These are phyloP conservation scores for Aspergillus quadrilineatus DNA, from an alignment of 2,329 filamentous ascomycete species.

Conservation along the genomic window DNA sequence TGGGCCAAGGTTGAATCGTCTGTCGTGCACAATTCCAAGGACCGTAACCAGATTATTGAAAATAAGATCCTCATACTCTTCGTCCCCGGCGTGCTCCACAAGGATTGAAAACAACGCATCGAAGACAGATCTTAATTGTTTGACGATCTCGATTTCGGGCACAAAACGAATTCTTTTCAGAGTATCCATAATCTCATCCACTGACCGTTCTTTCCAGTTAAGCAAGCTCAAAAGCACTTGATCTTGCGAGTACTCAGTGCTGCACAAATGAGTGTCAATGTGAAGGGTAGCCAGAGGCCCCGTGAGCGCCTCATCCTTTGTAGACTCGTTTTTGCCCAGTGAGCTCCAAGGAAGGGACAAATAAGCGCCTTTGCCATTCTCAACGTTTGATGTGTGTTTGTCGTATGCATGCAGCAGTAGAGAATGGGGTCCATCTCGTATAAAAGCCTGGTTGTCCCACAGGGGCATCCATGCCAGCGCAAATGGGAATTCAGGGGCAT, in stretches of 20 bases:
- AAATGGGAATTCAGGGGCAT: conserved; percentile 83
- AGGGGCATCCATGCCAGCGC: conserved; percentile 89
- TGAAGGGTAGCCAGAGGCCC: conserved; percentile 77
- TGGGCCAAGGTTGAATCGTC: conserved; percentile 86
- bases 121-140: conserved; percentile 83
- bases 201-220: conserved; percentile 76
- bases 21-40: conserved; percentile 88
- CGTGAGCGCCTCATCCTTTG: conserved; percentile 70
- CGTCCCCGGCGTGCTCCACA: conserved; percentile 84
- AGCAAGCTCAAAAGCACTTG: conserved; percentile 78
- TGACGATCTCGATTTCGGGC: conserved; percentile 95
- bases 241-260: conserved; percentile 92
- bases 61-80: conserved; percentile 88
- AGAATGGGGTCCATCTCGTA: conserved; percentile 78
- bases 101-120: conserved; percentile 88
- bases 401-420: conserved; percentile 87
- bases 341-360: conserved; percentile 78
- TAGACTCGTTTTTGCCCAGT: conserved; percentile 63
- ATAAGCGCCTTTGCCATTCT: conserved; percentile 79
- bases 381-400: conserved; percentile 74
- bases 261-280: conserved; percentile 84
- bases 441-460: conserved; percentile 89
- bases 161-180: conserved; percentile 87
- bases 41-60: conserved; percentile 89
- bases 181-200: conserved; percentile 69